Conservation (phyloP, 106 monocot species). For the Posidonia australis region DNA sequence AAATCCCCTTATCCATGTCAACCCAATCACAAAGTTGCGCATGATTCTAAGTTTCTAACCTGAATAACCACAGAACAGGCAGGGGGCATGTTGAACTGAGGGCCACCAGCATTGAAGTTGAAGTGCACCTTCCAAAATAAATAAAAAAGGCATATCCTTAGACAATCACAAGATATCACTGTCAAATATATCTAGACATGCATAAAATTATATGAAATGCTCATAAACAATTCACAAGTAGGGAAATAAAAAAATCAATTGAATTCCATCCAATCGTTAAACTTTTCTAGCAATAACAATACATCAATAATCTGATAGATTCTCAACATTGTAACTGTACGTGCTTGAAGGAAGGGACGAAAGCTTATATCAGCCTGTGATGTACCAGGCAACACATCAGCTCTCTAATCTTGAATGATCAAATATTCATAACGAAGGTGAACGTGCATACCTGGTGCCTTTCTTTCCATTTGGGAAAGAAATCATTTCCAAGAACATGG, state of each 20-base stretch:
- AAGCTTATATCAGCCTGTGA: too few species aligned
- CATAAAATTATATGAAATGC: neutral
- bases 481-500: conserved; percentile 68
- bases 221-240: neutral
- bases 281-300: too few species aligned
- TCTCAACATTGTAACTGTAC: too few species aligned
- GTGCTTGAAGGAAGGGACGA: too few species aligned
- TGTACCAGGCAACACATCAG: too few species aligned
- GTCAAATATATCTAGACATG: neutral
- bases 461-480: conserved; percentile 92
- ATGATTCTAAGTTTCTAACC: conserved; percentile 18
- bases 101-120: conserved; percentile 40
- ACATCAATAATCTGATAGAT: too few species aligned
- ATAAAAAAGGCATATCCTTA: neutral
- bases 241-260: neutral
- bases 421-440: neutral
- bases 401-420: too few species aligned
- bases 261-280: neutral
- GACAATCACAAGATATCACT: neutral
- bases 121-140: conserved; percentile 56
- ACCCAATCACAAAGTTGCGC: neutral
- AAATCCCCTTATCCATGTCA: neutral
- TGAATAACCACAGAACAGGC: conserved; percentile 66
- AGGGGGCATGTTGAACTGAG: conserved; percentile 65
- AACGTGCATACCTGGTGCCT: conserved; percentile 64